Evolutionary conservation across 805 yeast genomes (phyloP), one percentile per base, ranked within the genome.

Genomic region (Candida ascalaphidarum): DNA sequence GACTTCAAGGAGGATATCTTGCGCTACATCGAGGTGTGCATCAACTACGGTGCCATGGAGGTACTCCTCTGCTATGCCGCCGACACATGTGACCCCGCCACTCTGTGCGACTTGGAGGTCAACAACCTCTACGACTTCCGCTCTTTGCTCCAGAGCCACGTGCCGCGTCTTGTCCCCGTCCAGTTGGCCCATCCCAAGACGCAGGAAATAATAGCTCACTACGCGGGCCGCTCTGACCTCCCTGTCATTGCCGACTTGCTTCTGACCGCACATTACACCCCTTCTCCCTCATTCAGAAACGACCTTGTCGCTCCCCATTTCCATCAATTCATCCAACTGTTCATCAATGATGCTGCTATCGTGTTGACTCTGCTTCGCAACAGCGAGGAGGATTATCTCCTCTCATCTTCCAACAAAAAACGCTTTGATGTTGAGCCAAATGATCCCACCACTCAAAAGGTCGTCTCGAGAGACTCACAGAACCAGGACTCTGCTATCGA

Each of bases 41-140:
- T 80, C 7, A 71, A 72, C 27, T 57, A 68, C 17, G 92, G 89
- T 22, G 83, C 83, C 0, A 54, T 81, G 38, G 92, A 82, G 45
- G 80, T 75, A 42, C 49, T 82, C 14, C 55, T 82, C 41, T 66
- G 74, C 13, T 56, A 71, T 23, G 50, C 79, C 3, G 77, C 85
- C 1, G 85, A 77, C 30, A 67, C 81, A 3, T 31, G 55, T 0
- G 53, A 66, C 3, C 46, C 53, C 0, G 34, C 53, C 6, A 55
- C 67, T 3, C 46, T 43, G 12, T 44, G 46, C 26, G 50, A 50
- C 14, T 53, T 57, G 19, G 68, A 64, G 28, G 52, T 63, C 36
- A 68, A 65, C 20, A 55, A 69, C 25, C 67, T 76, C 22, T 81
- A 77, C 44, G 83, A 81, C 39, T 68, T 80, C 31, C 68, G 85